phyloP scores from a whole-genome alignment of 2,329 filamentous ascomycete genomes.

The Coniella lustricola region DNA sequence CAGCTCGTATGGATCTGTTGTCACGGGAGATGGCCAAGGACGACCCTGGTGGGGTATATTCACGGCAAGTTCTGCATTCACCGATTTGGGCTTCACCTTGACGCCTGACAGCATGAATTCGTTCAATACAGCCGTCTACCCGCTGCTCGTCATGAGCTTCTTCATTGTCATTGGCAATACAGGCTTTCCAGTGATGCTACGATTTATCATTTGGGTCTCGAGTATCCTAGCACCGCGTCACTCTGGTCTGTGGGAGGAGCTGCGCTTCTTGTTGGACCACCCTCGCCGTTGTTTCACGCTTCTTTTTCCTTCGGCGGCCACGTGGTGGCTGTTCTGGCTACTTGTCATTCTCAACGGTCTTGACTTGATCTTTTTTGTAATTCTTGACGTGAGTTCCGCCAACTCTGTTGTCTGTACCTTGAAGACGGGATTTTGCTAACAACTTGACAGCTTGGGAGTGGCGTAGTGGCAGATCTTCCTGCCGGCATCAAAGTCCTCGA shows the following conservation, averaged over 20 bases:
- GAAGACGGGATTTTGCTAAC: no score
- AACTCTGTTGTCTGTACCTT: no score
- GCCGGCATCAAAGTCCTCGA: conserved; percentile 72
- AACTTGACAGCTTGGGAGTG: conserved; percentile 56
- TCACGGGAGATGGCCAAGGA: conserved; percentile 55
- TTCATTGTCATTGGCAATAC: conserved; percentile 94
- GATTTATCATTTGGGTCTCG: conserved; percentile 81
- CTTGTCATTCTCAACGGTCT: conserved; percentile 74
- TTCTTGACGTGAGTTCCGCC: conserved; percentile 66
- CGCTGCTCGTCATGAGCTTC: conserved; percentile 71
- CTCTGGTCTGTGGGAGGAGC: conserved; percentile 78
- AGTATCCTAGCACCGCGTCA: conserved; percentile 59
- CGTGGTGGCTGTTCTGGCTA: conserved; percentile 93
- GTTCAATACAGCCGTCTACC: conserved; percentile 70
- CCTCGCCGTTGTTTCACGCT: conserved; percentile 94
- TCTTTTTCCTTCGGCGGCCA: conserved; percentile 81
- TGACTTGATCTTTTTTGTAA: conserved; percentile 84
- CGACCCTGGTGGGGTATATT: conserved; percentile 90
- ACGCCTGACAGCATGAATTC: conserved; percentile 92
- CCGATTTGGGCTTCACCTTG: conserved; percentile 88
- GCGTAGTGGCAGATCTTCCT: conserved; percentile 60
- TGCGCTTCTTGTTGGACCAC: conserved; percentile 86
- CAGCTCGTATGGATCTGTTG: conserved; percentile 54
- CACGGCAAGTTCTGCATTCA: conserved; percentile 81
- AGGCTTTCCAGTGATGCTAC: conserved; percentile 88